Base-by-base conservation (phyloP, 257 asterid genomes). In the Salvia hispanica region DNA sequence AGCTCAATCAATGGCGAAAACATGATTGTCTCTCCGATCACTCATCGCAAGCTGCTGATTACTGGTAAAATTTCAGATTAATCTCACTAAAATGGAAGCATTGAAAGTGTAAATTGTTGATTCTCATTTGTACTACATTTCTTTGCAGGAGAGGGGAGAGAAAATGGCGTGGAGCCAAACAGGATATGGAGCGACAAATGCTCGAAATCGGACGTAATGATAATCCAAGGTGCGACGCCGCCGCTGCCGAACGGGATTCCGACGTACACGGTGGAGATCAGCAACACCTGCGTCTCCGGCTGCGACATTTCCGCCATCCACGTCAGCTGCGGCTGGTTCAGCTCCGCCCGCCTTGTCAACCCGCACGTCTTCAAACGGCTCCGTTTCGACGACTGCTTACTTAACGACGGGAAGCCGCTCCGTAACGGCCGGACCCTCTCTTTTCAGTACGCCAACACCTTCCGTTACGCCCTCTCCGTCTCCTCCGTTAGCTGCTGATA, bases 211-310 rank as follows among this genome's bases (percentile, higher is more conserved):
- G 97, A 92, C 79, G 77, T 92, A 12, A 75, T 79, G n/a, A 80
- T 92, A 37, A 85, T 72, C 74, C 98, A 92, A 57, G 96, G 96
- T 16, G 82, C 88, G 42, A 84, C 95, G 0, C 74, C 73, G 62
- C 90, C 96, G n/a, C 65, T 90, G 67, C 97, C 97, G 0, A 92
- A 43, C 25, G 98, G 98, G 7, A 92, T 92, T 5, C 98, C 98
- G 3, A 90, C 93, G 0, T 92, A 88, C 77, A 88, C 93, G 6
- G 98, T 90, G 76, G 95, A 88, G 86, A 88, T 92, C 56, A 78
- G 80, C 81, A 92, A 92, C 84, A 82, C 74, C 7, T 86, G 95
- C 42, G 56, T 76, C 64, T 70, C 87, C 58, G 94, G 95, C 73
- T 86, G 90, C 68, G 74, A 77, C 79, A 86, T 88, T 75, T 77